A percentile compares a stretch with the other conserved stretches of the same genome.
phyloP scores from a whole-genome alignment of 1,139 yeast species.

The Suhomyces bolitotheri region DNA sequence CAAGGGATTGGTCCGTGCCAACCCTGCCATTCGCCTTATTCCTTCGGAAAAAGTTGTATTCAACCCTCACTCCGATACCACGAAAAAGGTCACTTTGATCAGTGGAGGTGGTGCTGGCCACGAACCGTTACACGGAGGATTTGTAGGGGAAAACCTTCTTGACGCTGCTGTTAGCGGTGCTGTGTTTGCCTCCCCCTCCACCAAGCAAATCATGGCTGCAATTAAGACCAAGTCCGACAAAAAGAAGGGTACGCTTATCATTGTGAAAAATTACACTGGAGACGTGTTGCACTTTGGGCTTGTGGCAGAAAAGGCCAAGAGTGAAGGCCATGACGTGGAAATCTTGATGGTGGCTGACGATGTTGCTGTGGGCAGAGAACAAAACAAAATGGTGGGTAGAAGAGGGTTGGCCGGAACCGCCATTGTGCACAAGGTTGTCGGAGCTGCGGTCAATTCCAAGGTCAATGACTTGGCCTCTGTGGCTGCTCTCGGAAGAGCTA shows the following conservation, averaged over 20 bases:
- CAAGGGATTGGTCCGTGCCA: slow-evolving; percentile 65
- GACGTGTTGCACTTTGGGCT: slow-evolving; percentile 90
- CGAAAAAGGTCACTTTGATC: slow-evolving; percentile 63
- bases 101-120: slow-evolving; percentile 98
- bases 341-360: slow-evolving; percentile 82
- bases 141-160: slow-evolving; percentile 77
- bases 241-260: slow-evolving; percentile 64
- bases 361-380: slow-evolving; percentile 85
- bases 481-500: slow-evolving; percentile 57
- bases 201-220: slow-evolving; percentile 80
- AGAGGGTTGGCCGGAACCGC: slow-evolving; percentile 93
- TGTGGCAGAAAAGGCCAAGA: slow-evolving; percentile 84
- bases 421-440: slow-evolving; percentile 79
- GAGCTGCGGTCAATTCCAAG: slow-evolving; percentile 58
- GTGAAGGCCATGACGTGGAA: slow-evolving; percentile 69
- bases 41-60: slow-evolving; percentile 70
- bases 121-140: slow-evolving; percentile 92
- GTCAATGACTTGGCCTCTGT: slow-evolving; percentile 47
- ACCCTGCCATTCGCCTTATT: slow-evolving; percentile 64
- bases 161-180: slow-evolving; percentile 90
- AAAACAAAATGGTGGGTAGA: slow-evolving; percentile 89
- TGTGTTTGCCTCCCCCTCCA: slow-evolving; percentile 88
- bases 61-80: slow-evolving; percentile 36
- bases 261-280: slow-evolving; percentile 92
- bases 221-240: slow-evolving; percentile 59